These are phyloP conservation scores for Hypoxylon sp. DNA, from an alignment of 2,329 filamentous ascomycete genomes.

Conservation along the genomic window DNA sequence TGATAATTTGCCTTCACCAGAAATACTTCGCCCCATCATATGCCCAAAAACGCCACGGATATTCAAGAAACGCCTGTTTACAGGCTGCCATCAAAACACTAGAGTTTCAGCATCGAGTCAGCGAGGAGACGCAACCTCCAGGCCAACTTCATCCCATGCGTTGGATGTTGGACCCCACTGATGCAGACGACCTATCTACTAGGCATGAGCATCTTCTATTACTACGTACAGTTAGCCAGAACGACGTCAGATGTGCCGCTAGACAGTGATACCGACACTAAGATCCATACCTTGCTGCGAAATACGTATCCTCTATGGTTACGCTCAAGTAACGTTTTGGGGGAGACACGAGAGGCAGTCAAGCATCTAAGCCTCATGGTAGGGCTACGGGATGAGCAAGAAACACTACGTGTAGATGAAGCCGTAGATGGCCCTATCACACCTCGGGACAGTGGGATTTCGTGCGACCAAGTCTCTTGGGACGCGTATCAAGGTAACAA, in stretches of 20 bases:
- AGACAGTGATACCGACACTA: neutral
- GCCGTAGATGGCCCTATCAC: neutral
- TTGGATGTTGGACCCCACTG: conserved; percentile 5
- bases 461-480: neutral
- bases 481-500: conserved; percentile 1
- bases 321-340: neutral
- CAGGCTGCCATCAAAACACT: conserved; percentile 4
- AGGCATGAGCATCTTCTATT: conserved; percentile 4
- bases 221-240: neutral
- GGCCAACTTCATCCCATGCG: conserved; percentile 3
- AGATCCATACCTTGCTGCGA: neutral
- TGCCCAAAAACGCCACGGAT: neutral
- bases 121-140: conserved; percentile 6
- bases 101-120: conserved; percentile 5
- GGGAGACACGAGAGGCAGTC: conserved; percentile 3
- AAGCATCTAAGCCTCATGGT: neutral
- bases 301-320: conserved; percentile 5
- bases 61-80: conserved; percentile 10
- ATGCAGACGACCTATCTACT: conserved; percentile 5
- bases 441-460: neutral
- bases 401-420: neutral
- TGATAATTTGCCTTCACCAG: conserved; percentile 8
- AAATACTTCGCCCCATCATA: neutral
- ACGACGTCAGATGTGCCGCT: neutral
- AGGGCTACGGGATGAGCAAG: neutral